phyloP scores from a whole-genome alignment of 805 yeast genomes.

The Ogataea pini region DNA sequence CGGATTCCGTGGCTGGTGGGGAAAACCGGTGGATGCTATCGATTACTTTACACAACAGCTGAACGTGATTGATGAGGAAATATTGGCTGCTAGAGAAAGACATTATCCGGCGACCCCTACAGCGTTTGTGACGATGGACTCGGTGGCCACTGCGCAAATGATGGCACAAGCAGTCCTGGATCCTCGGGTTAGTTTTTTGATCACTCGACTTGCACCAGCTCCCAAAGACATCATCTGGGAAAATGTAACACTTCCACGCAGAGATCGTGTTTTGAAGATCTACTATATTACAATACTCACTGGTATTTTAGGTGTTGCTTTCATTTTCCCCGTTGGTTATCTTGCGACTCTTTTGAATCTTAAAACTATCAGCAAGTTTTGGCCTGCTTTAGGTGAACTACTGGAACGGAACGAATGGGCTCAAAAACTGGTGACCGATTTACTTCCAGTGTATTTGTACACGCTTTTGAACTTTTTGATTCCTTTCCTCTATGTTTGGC shows the following conservation, averaged over 20 bases:
- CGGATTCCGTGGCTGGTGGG: slow-evolving; percentile 64
- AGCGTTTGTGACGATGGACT: slow-evolving; percentile 92
- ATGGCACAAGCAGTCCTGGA: slow-evolving; percentile 94
- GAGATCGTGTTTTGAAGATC: slow-evolving; percentile 64
- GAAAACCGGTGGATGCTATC: slow-evolving; percentile 77
- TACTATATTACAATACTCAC: slow-evolving; percentile 66
- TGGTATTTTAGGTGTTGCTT: slow-evolving; percentile 66
- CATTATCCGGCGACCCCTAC: slow-evolving; percentile 84
- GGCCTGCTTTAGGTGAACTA: slow-evolving; percentile 79
- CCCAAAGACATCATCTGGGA: slow-evolving; percentile 96
- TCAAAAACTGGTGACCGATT: slow-evolving; percentile 77
- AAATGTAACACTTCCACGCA: slow-evolving; percentile 77
- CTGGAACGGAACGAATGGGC: slow-evolving; percentile 69
- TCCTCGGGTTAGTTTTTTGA: slow-evolving; percentile 80
- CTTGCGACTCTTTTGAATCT: slow-evolving; percentile 79
- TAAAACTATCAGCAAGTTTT: slow-evolving; percentile 73
- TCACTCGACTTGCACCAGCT: slow-evolving; percentile 88
- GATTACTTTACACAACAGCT: slow-evolving; percentile 71
- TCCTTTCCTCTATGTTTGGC: slow-evolving; percentile 84
- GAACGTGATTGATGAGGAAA: slow-evolving; percentile 69
- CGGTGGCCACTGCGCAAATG: slow-evolving; percentile 95
- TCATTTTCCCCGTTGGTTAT: slow-evolving; percentile 82
- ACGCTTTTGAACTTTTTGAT: slow-evolving; percentile 78
- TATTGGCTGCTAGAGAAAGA: slow-evolving; percentile 59
- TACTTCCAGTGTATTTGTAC: slow-evolving; percentile 88